Evolutionary conservation across 176 grass and related monocot species (phyloP), one percentile per base, ranked within the genome.

Genomic region (Pontederia paniculata): DNA sequence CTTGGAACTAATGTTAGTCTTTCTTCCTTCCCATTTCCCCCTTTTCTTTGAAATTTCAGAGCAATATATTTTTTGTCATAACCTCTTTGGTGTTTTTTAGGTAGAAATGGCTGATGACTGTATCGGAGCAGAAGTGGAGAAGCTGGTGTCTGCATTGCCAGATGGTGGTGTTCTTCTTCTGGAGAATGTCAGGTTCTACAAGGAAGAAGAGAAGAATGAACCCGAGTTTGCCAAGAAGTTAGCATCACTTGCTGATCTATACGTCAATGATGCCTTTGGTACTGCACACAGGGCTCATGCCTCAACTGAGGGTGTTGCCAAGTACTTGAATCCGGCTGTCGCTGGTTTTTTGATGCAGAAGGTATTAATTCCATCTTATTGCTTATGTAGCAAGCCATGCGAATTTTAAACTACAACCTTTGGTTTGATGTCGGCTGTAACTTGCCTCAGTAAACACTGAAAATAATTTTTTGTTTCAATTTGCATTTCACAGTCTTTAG

Each of bases 181-280:
- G 53, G 76, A 79, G 52, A 79, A 79, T 60, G 76, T 79, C 20
- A 60, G 76, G 47, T 79, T 79, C 57, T 73, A 79, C 47, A 79
- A 79, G 60, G 76, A 79, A 67, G 76, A 79, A 73, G 76, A 79
- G 69, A 73, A 79, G 60, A 79, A 79, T 60, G 76, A 73, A 47
- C 76, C 76, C 46, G 76, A 73, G 58, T 79, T 79, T 43, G 76
- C 76, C 18, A 68, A 79, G 62, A 79, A 79, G 69, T 47, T 79
- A 43, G 76, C 76, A 4, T 79, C 76, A 44, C 59, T 79, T 23
- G 76, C 69, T 45, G 76, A 79, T 45, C 51, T 79, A 23, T 79
- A 79, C 46, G 76, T 79, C 21, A 79, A 79, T n/a, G 76, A 79
- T 60, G 76, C 76, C 54, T 79, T 79, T 48, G 76, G 76, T 43